Evolutionary conservation across 164 flowering plant genomes (phyloP).

Genomic region (Sextonia rubra): DNA sequence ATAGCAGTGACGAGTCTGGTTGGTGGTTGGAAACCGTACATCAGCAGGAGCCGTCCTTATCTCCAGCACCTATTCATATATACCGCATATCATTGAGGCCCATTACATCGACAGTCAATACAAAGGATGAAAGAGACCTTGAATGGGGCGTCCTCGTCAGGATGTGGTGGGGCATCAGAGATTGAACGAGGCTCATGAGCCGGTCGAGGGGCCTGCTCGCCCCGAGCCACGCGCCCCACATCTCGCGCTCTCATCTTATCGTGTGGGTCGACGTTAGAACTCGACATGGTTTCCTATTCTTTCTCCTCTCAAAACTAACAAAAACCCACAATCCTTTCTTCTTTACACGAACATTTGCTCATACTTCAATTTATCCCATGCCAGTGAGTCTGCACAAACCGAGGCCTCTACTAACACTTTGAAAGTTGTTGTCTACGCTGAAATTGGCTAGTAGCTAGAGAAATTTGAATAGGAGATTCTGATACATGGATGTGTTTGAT

Average conservation of each 20-base stretch:
- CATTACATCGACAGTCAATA: not conserved
- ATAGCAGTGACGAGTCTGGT: conserved; percentile 41
- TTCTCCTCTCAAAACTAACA: too few species aligned
- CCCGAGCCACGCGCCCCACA: conserved; percentile 34
- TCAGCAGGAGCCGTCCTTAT: conserved; percentile 22
- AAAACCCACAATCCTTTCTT: too few species aligned
- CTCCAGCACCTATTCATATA: conserved; percentile 8
- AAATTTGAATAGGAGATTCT: too few species aligned
- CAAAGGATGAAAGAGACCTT: not conserved
- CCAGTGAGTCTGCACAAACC: too few species aligned
- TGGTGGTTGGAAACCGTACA: conserved; percentile 20
- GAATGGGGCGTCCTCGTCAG: not conserved
- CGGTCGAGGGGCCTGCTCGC: conserved; percentile 40
- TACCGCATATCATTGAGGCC: not conserved
- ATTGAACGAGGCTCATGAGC: conserved; percentile 29
- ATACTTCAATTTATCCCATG: not conserved
- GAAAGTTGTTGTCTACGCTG: too few species aligned
- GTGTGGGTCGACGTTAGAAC: conserved; percentile 20
- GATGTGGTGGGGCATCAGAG: conserved; percentile 8
- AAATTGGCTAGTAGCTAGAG: too few species aligned
- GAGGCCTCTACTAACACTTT: too few species aligned
- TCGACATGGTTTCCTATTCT: not conserved
- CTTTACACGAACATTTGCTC: not conserved
- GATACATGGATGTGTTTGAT: too few species aligned
- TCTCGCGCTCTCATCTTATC: conserved; percentile 42